phyloP scores from a whole-genome alignment of 2,329 filamentous ascomycete species.

The Aspergillus novofumigatus region DNA sequence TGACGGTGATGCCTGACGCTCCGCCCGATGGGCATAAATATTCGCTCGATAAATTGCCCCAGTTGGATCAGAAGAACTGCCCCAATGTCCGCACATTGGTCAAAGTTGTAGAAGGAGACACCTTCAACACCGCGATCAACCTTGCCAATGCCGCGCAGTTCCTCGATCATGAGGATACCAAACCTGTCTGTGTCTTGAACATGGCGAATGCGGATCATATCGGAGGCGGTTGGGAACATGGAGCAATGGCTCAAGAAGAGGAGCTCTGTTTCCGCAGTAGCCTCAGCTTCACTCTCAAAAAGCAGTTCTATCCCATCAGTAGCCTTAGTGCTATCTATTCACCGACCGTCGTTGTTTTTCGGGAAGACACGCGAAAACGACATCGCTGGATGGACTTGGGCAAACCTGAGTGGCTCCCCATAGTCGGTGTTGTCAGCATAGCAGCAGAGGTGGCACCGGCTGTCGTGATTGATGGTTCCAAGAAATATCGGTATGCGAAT shows the following conservation, averaged over 20 bases:
- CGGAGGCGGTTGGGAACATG: slow-evolving; percentile 62
- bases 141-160: slow-evolving; percentile 23
- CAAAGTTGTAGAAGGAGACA: slow-evolving; percentile 54
- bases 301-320: slow-evolving; percentile 51
- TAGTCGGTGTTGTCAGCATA: slow-evolving; percentile 58
- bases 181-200: slow-evolving; percentile 59
- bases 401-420: slow-evolving; percentile 39
- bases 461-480: slow-evolving; percentile 8
- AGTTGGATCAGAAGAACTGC: slow-evolving; percentile 41
- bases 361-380: slow-evolving; percentile 45
- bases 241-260: slow-evolving; percentile 65
- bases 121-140: slow-evolving; percentile 53
- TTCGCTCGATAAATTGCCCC: slow-evolving; percentile 34
- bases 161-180: slow-evolving; percentile 22
- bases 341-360: slow-evolving; percentile 57
- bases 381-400: slow-evolving; percentile 45
- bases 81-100: slow-evolving; percentile 42
- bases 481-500: slow-evolving; percentile 36
- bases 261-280: slow-evolving; percentile 61
- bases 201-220: slow-evolving; percentile 56
- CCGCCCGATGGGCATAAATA: slow-evolving; percentile 38
- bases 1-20: slow-evolving; percentile 42
- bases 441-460: slow-evolving; percentile 51
- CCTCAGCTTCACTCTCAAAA: slow-evolving; percentile 37
- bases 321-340: slow-evolving; percentile 55